A percentile compares a stretch with the other conserved stretches of the same genome.
These are phyloP conservation scores for Backusella parvicylindrica DNA, from an alignment of 192 early-diverging fungal genomes.

Conservation along the genomic window DNA sequence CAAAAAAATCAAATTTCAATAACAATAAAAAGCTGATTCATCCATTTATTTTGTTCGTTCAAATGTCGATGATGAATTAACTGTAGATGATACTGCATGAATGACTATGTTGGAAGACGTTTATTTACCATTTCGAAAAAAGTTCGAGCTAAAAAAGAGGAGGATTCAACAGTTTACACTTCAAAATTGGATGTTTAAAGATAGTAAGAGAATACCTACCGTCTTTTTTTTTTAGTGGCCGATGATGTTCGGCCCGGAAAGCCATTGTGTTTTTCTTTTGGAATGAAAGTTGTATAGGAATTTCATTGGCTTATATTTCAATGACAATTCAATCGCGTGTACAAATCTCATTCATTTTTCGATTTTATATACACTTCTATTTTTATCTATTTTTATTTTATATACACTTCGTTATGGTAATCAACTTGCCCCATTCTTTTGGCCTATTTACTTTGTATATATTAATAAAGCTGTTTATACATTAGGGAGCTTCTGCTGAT, in stretches of 20 bases:
- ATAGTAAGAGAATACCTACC: not conserved
- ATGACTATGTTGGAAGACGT: not conserved
- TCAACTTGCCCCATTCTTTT: not conserved
- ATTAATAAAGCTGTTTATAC: not conserved
- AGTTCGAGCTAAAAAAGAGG: slow-evolving; percentile 6
- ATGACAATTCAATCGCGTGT: not conserved
- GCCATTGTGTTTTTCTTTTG: not conserved
- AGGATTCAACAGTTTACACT: not conserved
- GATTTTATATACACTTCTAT: not conserved
- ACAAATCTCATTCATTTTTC: not conserved
- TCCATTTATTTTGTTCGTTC: not conserved
- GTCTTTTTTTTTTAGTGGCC: not conserved
- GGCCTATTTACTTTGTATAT: not conserved
- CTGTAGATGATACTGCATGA: not conserved
- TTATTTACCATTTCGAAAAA: not conserved
- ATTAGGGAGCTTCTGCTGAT: slow-evolving; percentile 58
- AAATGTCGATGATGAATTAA: not conserved
- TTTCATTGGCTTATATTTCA: not conserved
- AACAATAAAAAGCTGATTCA: not conserved
- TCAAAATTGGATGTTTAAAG: not conserved
- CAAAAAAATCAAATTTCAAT: not conserved
- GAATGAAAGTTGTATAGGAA: not conserved
- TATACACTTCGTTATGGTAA: not conserved
- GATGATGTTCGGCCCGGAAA: not conserved
- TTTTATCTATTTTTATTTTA: not conserved